Conservation (phyloP, 1,139 yeast species). For the Geotrichum australiense region DNA sequence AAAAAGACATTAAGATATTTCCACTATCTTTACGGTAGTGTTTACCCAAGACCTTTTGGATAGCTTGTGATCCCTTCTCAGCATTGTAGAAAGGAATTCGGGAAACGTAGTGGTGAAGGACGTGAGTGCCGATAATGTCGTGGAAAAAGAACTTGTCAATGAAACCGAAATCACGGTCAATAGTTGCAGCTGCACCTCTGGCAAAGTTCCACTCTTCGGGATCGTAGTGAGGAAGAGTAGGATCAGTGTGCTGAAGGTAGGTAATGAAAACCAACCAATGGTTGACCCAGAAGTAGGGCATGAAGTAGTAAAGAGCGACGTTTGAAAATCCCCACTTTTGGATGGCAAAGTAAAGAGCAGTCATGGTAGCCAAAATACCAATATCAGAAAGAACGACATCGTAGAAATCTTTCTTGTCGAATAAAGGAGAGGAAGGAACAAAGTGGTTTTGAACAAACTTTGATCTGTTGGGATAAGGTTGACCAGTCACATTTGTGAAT, state of each 20-base stretch:
- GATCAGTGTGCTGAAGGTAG: constrained; percentile 78
- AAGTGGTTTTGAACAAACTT: constrained; percentile 53
- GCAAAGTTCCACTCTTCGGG: constrained; percentile 76
- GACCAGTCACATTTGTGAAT: constrained; percentile 71
- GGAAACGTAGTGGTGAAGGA: constrained; percentile 76
- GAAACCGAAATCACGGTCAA: constrained; percentile 78
- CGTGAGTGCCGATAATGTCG: constrained; percentile 86
- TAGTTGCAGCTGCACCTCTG: constrained; percentile 82
- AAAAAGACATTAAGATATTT: constrained; percentile 65
- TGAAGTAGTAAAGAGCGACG: constrained; percentile 61
- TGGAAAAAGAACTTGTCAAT: constrained; percentile 77
- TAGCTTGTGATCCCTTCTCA: constrained; percentile 71
- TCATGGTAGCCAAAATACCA: constrained; percentile 52
- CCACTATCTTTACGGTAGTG: constrained; percentile 63
- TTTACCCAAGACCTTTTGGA: constrained; percentile 74
- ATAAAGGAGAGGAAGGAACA: constrained; percentile 65
- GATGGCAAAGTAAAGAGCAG: constrained; percentile 58
- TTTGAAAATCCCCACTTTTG: constrained; percentile 56
- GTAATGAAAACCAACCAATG: constrained; percentile 89
- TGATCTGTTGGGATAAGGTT: constrained; percentile 49
- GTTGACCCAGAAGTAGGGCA: constrained; percentile 77
- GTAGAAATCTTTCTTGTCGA: constrained; percentile 64
- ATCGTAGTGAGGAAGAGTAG: constrained; percentile 72
- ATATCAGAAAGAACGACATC: constrained; percentile 64
- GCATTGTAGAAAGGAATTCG: constrained; percentile 85